phyloP scores from a whole-genome alignment of 257 asterid species.

The Hygrophila difformis region DNA sequence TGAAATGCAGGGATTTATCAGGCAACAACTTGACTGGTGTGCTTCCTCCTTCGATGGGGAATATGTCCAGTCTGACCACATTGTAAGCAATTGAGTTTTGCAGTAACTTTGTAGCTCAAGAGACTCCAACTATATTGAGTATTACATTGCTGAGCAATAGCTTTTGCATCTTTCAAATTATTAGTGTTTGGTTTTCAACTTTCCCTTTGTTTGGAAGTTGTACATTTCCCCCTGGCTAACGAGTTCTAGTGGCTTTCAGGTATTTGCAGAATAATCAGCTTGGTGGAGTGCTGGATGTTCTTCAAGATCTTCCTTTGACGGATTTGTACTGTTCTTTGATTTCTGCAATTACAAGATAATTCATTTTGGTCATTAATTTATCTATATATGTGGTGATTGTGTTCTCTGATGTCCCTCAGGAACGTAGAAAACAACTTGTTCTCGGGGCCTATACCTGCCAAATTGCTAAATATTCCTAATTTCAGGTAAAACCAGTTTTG shows the following conservation, averaged over 20 bases:
- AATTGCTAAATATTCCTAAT: constrained; percentile 50
- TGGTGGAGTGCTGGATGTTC: constrained; percentile 70
- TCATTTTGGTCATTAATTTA: constrained; percentile 5
- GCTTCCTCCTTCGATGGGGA: constrained; percentile 79
- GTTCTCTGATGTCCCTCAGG: constrained; percentile 31
- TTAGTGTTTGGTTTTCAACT: no score
- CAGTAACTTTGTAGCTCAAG: neutral
- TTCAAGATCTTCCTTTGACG: constrained; percentile 63
- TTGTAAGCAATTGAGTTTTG: constrained; percentile 45
- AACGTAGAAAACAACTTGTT: constrained; percentile 77
- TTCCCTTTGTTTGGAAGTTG: no score
- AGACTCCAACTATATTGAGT: no score
- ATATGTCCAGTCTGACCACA: constrained; percentile 45
- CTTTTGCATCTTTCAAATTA: no score
- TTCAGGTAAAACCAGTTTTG: constrained; percentile 52
- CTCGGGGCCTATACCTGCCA: constrained; percentile 84
- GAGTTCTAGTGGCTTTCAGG: constrained; percentile 23
- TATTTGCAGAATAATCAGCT: constrained; percentile 84
- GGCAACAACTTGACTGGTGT: constrained; percentile 55
- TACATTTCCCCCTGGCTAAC: no score
- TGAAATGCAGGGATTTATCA: constrained; percentile 67
- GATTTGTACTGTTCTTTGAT: constrained; percentile 50
- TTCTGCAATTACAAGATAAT: neutral
- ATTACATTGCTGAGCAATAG: no score
- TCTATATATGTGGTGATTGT: constrained; percentile 4